Conservation (phyloP, 2,329 filamentous ascomycete species). For the Teratosphaeria epicoccoides region DNA sequence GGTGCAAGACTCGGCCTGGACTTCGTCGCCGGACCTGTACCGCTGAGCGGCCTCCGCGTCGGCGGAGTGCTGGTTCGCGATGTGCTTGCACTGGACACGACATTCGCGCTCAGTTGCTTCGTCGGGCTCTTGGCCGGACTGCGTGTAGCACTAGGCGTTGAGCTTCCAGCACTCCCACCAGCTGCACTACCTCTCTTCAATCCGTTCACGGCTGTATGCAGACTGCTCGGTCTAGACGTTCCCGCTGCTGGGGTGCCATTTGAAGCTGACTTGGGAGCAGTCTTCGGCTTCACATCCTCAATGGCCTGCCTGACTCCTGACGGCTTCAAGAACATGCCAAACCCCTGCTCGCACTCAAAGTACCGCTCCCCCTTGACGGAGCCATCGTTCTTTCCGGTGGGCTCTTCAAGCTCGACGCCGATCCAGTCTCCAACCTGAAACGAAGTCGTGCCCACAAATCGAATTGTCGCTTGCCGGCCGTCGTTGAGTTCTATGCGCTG, state of each 20-base stretch:
- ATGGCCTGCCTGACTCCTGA: constrained; percentile 49
- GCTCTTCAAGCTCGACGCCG: constrained; percentile 74
- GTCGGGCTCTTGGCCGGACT: constrained; percentile 71
- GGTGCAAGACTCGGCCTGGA: constrained; percentile 46
- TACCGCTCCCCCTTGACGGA: constrained; percentile 79
- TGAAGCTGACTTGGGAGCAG: constrained; percentile 6
- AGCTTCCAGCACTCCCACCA: constrained; percentile 61
- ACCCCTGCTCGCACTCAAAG: constrained; percentile 61
- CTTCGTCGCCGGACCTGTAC: constrained; percentile 35
- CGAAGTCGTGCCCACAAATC: constrained; percentile 67
- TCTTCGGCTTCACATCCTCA: constrained; percentile 16
- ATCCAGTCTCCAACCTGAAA: constrained; percentile 82
- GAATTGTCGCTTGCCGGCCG: constrained; percentile 64
- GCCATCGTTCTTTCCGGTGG: constrained; percentile 86
- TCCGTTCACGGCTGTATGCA: constrained; percentile 22
- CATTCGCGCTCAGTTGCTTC: constrained; percentile 50
- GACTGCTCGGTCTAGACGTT: constrained; percentile 31
- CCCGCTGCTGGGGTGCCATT: constrained; percentile 22
- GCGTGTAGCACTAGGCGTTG: constrained; percentile 57
- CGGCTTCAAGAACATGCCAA: constrained; percentile 82
- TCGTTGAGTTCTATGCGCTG: constrained; percentile 71
- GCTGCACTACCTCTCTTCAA: constrained; percentile 34
- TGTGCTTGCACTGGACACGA: constrained; percentile 46
- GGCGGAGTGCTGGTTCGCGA: constrained; percentile 58
- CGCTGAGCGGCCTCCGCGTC: constrained; percentile 31